phyloP scores from a whole-genome alignment of 345 rosid species.

The Hibiscus trionum region DNA sequence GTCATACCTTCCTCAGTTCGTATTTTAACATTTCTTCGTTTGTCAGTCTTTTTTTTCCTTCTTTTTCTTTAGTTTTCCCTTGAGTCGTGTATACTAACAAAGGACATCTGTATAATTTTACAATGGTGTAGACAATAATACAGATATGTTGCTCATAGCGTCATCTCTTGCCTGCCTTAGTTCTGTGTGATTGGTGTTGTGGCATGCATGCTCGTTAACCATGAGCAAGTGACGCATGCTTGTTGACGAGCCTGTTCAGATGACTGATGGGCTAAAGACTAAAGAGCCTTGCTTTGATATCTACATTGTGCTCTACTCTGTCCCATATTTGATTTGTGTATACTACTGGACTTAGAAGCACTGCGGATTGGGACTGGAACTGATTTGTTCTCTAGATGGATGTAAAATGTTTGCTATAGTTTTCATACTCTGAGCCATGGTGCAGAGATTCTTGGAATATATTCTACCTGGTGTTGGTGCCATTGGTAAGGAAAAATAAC shows the following conservation, averaged over 20 bases:
- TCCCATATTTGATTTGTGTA: constrained; percentile 27
- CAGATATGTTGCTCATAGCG: constrained; percentile 9
- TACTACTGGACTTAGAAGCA: constrained; percentile 41
- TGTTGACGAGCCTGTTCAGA: constrained; percentile 25
- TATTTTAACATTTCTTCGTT: not conserved
- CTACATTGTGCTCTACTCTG: constrained; percentile 16
- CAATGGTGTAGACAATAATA: not conserved
- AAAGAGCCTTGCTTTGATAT: constrained; percentile 28
- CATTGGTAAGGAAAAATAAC: constrained; percentile 61
- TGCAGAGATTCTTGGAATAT: constrained; percentile 68
- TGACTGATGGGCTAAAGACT: constrained; percentile 27
- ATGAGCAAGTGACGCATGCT: constrained; percentile 22
- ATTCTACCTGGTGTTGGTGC: constrained; percentile 57
- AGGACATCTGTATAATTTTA: not conserved
- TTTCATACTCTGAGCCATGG: constrained; percentile 56
- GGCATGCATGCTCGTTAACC: constrained; percentile 11
- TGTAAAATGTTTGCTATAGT: constrained; percentile 47
- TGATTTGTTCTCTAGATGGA: constrained; percentile 50
- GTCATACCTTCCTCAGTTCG: not conserved
- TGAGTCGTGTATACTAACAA: not conserved
- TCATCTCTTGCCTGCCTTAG: constrained; percentile 15
- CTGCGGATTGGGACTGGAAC: constrained; percentile 54
- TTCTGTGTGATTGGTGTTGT: constrained; percentile 10
- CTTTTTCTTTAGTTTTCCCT: not conserved
- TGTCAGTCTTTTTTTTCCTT: not conserved